These are phyloP conservation scores for Lecanicillium sp. DNA, from an alignment of 2,329 filamentous ascomycete species.

Conservation along the genomic window DNA sequence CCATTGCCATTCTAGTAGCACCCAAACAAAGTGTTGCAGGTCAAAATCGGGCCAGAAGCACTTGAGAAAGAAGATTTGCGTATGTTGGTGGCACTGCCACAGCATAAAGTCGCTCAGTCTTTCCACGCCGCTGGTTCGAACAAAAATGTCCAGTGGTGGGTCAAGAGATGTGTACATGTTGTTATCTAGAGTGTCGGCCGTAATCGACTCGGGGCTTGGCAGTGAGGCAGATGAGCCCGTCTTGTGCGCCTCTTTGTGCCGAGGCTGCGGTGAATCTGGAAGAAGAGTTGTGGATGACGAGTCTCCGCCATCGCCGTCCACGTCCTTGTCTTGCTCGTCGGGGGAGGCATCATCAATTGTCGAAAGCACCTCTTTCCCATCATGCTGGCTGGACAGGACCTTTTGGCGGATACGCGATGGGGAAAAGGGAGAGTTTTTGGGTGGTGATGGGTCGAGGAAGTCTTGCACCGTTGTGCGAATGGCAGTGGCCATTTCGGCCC, in stretches of 20 bases:
- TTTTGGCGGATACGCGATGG: conserved; percentile 81
- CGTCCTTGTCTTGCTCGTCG: conserved; percentile 38
- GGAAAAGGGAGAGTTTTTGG: conserved; percentile 67
- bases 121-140: conserved; percentile 88
- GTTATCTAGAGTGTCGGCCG: conserved; percentile 67
- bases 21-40: conserved; percentile 85
- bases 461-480: conserved; percentile 82
- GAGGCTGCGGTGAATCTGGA: conserved; percentile 42
- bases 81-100: conserved; percentile 93
- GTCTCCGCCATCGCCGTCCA: conserved; percentile 32
- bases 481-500: conserved; percentile 88
- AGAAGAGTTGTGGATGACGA: conserved; percentile 54
- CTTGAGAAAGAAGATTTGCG: conserved; percentile 84
- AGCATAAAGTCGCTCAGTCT: conserved; percentile 96
- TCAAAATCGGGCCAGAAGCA: conserved; percentile 96
- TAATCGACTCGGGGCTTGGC: conserved; percentile 79
- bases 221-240: conserved; percentile 30
- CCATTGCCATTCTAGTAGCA: conserved; percentile 85
- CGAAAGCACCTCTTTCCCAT: conserved; percentile 36
- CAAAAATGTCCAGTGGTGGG: conserved; percentile 82
- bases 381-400: conserved; percentile 61
- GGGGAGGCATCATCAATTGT: conserved; percentile 42
- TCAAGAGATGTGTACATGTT: conserved; percentile 84
- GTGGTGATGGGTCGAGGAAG: conserved; percentile 64
- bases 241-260: conserved; percentile 21